Percentiles rank a stretch among this genome's conserved stretches.
Conservation (phyloP, 176 grass and related monocot species). For the Avena sativa region DNA sequence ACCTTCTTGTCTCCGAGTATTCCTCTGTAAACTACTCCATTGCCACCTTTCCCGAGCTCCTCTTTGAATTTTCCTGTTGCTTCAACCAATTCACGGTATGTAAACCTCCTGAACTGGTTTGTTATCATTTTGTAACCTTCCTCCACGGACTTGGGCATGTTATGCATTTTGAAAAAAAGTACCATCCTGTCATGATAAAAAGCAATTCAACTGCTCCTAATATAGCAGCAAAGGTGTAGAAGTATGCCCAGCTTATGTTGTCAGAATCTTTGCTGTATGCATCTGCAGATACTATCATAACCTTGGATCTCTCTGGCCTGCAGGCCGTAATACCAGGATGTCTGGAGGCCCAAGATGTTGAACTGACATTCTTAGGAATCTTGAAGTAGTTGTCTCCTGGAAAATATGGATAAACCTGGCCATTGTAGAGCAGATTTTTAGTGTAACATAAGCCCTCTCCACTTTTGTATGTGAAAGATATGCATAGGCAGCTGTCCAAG, state of each 20-base stretch:
- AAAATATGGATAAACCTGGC: slow-evolving; percentile 60
- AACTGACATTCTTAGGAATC: slow-evolving; percentile 51
- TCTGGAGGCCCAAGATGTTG: slow-evolving; percentile 35
- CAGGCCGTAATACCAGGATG: slow-evolving; percentile 45
- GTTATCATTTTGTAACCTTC: slow-evolving; percentile 82
- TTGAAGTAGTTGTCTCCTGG: slow-evolving; percentile 64
- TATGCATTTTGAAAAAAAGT: slow-evolving; percentile 59
- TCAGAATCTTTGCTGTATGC: slow-evolving; percentile 47
- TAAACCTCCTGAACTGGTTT: slow-evolving; percentile 71
- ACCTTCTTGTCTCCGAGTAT: slow-evolving; percentile 64
- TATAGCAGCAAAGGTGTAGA: slow-evolving; percentile 59
- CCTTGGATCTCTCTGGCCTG: slow-evolving; percentile 32
- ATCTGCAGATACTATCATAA: slow-evolving; percentile 28
- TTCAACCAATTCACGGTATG: slow-evolving; percentile 66
- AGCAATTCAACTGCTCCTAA: slow-evolving; percentile 60
- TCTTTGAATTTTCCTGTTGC: slow-evolving; percentile 74
- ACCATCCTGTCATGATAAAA: slow-evolving; percentile 73
- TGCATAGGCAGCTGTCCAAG: slow-evolving; percentile 53
- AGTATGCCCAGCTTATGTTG: slow-evolving; percentile 61
- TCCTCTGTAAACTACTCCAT: slow-evolving; percentile 68
- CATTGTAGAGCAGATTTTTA: slow-evolving; percentile 72
- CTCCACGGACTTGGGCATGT: slow-evolving; percentile 57
- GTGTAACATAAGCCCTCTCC: slow-evolving; percentile 62
- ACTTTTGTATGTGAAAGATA: slow-evolving; percentile 63
- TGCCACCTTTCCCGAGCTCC: slow-evolving; percentile 72